A percentile compares a stretch with the other conserved stretches of the same genome.
phyloP scores from a whole-genome alignment of 805 yeast genomes.

The Debaryomyces castellii region DNA sequence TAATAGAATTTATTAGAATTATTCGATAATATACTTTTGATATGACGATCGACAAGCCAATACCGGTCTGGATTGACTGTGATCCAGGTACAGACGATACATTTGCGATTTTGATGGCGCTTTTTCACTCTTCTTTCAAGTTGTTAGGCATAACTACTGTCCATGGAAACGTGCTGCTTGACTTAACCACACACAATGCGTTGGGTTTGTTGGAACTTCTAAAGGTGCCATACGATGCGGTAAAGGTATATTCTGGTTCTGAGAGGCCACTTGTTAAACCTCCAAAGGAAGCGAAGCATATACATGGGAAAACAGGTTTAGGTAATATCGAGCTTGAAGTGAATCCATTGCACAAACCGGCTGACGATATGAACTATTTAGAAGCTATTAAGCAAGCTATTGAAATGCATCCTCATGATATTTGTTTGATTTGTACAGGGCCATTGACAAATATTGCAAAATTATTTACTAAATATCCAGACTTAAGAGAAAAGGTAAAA shows the following conservation, averaged over 20 bases:
- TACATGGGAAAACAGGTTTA: slow-evolving; percentile 75
- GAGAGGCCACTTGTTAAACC: slow-evolving; percentile 52
- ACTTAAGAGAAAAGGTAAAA: slow-evolving; percentile 46
- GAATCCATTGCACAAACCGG: slow-evolving; percentile 29
- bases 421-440: slow-evolving; percentile 73
- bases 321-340: slow-evolving; percentile 73
- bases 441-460: slow-evolving; percentile 71
- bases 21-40: not conserved
- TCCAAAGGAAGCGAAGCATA: slow-evolving; percentile 54
- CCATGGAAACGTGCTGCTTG: slow-evolving; percentile 67
- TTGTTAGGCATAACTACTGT: slow-evolving; percentile 73
- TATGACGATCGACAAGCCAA: slow-evolving; percentile 9
- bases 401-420: slow-evolving; percentile 40
- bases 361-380: slow-evolving; percentile 24
- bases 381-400: slow-evolving; percentile 46
- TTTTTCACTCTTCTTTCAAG: slow-evolving; percentile 56
- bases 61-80: slow-evolving; percentile 85
- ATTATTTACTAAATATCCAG: slow-evolving; percentile 56
- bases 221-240: slow-evolving; percentile 32
- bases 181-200: slow-evolving; percentile 68
- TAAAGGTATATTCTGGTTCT: slow-evolving; percentile 71
- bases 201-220: slow-evolving; percentile 65
- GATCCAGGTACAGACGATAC: slow-evolving; percentile 94
- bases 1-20: not conserved
- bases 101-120: slow-evolving; percentile 66